Percentiles rank a stretch among this genome's conserved stretches.
Conservation (phyloP, 257 asterid species). For the Nicotiana obtusifolia region DNA sequence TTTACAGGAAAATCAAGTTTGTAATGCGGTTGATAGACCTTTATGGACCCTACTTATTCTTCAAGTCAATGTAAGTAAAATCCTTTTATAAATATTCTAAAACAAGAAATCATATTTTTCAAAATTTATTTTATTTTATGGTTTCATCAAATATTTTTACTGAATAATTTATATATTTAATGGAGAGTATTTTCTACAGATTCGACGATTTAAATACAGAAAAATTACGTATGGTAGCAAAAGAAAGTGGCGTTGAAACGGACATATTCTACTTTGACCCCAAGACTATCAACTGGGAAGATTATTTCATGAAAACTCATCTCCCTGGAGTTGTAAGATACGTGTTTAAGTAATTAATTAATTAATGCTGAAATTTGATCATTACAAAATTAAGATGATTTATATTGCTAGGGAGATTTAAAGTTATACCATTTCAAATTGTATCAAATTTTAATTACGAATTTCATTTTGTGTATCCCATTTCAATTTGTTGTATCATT, state of each 20-base stretch:
- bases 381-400: background rate
- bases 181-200: conserved; percentile 27
- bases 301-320: conserved; percentile 59
- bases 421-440: background rate
- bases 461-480: background rate
- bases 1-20: conserved; percentile 47
- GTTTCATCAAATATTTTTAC: background rate
- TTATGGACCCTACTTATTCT: conserved; percentile 75
- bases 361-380: conserved; percentile 1
- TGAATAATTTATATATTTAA: background rate
- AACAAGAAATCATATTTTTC: background rate
- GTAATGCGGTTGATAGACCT: conserved; percentile 68
- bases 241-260: conserved; percentile 30
- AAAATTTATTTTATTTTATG: background rate
- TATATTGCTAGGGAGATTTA: background rate
- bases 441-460: background rate
- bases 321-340: conserved; percentile 74
- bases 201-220: conserved; percentile 75
- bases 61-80: conserved; percentile 68
- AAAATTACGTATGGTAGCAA: conserved; percentile 42
- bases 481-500: background rate
- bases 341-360: conserved; percentile 47
- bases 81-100: background rate
- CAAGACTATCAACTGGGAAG: conserved; percentile 64
- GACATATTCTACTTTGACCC: conserved; percentile 65